A percentile compares a stretch with the other conserved stretches of the same genome.
These are phyloP conservation scores for Graphilbum ipis-grandicollis DNA, from an alignment of 2,329 filamentous ascomycete species.

Conservation along the genomic window DNA sequence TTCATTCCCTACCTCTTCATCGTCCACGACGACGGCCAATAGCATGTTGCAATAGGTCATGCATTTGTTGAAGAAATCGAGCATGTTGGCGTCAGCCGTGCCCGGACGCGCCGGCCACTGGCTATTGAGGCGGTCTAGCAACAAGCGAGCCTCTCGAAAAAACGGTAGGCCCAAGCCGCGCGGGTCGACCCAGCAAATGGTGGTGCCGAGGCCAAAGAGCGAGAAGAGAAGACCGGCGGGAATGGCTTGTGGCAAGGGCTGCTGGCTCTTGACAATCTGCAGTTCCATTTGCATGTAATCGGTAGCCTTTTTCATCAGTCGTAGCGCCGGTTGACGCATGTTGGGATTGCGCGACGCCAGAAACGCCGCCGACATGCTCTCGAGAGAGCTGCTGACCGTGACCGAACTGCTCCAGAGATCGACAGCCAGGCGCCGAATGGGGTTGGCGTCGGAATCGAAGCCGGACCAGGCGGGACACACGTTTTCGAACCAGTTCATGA, in stretches of 20 bases:
- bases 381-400: slow-evolving; percentile 18
- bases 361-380: slow-evolving; percentile 22
- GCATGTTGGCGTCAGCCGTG: slow-evolving; percentile 10
- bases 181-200: slow-evolving; percentile 21
- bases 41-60: slow-evolving; percentile 21
- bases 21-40: slow-evolving; percentile 18
- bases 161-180: slow-evolving; percentile 6
- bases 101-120: slow-evolving; percentile 1
- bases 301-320: slow-evolving; percentile 16
- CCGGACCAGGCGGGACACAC: slow-evolving; percentile 22
- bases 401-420: slow-evolving; percentile 18
- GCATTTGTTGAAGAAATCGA: slow-evolving; percentile 20
- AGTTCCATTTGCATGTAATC: slow-evolving; percentile 18
- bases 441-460: slow-evolving; percentile 19
- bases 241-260: slow-evolving; percentile 5
- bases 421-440: slow-evolving; percentile 19
- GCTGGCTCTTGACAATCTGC: slow-evolving; percentile 8
- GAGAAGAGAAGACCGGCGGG: slow-evolving; percentile 18
- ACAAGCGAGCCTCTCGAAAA: slow-evolving; percentile 7
- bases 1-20: slow-evolving; percentile 6
- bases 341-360: slow-evolving; percentile 17
- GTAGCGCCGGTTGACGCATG: slow-evolving; percentile 17
- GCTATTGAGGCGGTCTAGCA: slow-evolving; percentile 1
- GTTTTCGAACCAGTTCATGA: slow-evolving; percentile 18
- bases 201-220: slow-evolving; percentile 20